Evolutionary conservation across 306 rosid species (phyloP), one percentile per base, ranked within the genome.

Genomic region (Pterocarpus macrocarpus): DNA sequence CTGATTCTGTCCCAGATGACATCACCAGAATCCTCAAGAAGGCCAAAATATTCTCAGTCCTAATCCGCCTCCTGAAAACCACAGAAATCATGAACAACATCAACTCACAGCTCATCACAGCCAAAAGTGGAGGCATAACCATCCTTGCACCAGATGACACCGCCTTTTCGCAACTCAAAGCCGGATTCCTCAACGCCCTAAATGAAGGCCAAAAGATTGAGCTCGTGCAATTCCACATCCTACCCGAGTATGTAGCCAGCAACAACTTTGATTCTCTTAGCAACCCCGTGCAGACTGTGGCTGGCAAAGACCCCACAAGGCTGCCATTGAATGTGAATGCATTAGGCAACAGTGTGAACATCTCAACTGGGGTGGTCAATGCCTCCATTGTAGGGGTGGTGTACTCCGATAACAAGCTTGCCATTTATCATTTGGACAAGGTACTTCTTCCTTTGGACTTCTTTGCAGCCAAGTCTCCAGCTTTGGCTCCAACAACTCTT

Each of bases 381-480:
- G 86, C 94, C 5, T 65, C 90, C 0, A 33, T 90, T 50, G 73
- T 87, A 0, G 92, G 90, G 2, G 83, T 89, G 0, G 78, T 92
- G 0, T 92, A 87, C 53, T 62, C 90, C 0, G 93, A 90, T 78
- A 69, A 72, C 14, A 89, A 87, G 43, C 74, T 92, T n/a, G 94
- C 89, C 1, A 69, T 92, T 8, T 92, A 92, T 65, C 88, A 50
- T 1, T 55, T 92, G 52, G 88, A 90, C 68, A 87, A 83, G 56
- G 97, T 92, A 47, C 89, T 92, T 44, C 88, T 87, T 74, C 97
- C 97, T 22, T 73, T 81, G 13, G 94, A 88, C 12, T 59, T 89
- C 80, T 87, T 89, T 36, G 71, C 17, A 1, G 81, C 94, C 1
- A 87, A 80, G 84, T 81, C 94, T 0, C 88, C 90, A 0, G 81